phyloP scores from a whole-genome alignment of 2,329 filamentous ascomycete species.

The Arachnomyces sp. region DNA sequence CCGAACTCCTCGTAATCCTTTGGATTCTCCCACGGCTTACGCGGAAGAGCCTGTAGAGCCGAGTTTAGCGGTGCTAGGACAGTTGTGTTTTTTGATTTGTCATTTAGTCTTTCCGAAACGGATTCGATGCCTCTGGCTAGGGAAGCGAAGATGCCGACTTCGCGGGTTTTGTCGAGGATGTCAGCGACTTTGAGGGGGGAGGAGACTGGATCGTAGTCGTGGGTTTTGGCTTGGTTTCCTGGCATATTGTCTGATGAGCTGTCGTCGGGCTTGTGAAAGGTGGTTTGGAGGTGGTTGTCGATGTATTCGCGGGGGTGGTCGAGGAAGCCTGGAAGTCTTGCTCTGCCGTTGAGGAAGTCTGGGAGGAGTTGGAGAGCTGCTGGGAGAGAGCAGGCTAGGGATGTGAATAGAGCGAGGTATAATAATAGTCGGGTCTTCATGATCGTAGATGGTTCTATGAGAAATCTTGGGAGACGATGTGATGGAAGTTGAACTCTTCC shows the following conservation, averaged over 20 bases:
- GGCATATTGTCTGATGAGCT: too few species aligned
- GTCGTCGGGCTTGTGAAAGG: too few species aligned
- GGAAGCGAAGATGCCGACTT: constrained; percentile 75
- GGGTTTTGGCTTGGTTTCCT: too few species aligned
- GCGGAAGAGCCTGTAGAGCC: constrained; percentile 65
- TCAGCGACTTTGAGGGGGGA: constrained; percentile 52
- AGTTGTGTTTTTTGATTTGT: constrained; percentile 62
- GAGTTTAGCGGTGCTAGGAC: constrained; percentile 82
- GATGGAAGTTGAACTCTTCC: too few species aligned
- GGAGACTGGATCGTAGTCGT: constrained; percentile 13
- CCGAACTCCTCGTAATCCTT: constrained; percentile 62
- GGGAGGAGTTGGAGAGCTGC: too few species aligned
- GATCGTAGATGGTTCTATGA: too few species aligned
- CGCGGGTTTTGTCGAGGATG: constrained; percentile 68
- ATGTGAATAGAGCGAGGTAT: too few species aligned
- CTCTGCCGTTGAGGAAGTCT: too few species aligned
- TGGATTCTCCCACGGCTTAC: constrained; percentile 66
- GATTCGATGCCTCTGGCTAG: constrained; percentile 66
- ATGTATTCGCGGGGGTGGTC: neutral
- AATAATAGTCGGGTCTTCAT: too few species aligned
- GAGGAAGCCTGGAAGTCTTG: neutral
- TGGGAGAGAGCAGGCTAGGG: too few species aligned
- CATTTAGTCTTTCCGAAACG: constrained; percentile 61
- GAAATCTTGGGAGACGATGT: too few species aligned
- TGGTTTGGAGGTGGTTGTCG: neutral